Evolutionary conservation across 2,329 filamentous ascomycete species (phyloP).

Genomic region (Alternaria longipes): DNA sequence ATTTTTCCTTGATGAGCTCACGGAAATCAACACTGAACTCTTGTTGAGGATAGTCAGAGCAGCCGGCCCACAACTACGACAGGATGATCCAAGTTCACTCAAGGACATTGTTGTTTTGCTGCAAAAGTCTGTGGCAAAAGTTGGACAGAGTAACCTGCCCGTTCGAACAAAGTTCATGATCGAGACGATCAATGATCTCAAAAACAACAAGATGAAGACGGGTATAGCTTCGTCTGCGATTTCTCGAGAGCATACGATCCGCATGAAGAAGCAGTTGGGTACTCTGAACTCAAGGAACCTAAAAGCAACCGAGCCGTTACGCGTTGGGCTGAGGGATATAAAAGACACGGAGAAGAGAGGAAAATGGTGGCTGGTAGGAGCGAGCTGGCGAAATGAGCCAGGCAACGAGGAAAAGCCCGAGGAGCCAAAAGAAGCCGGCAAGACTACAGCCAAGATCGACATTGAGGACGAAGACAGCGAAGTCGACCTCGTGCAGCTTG

Average conservation of each 20-base stretch:
- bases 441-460: constrained; percentile 16
- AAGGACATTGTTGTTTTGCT: constrained; percentile 88
- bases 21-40: constrained; percentile 87
- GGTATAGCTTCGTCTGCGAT: constrained; percentile 75
- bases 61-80: constrained; percentile 79
- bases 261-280: constrained; percentile 89
- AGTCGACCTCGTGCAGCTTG: constrained; percentile 76
- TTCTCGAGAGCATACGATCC: constrained; percentile 80
- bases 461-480: constrained; percentile 45
- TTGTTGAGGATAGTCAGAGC: constrained; percentile 85
- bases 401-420: constrained; percentile 50
- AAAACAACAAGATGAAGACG: constrained; percentile 90
- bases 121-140: constrained; percentile 73
- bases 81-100: constrained; percentile 86
- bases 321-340: constrained; percentile 83
- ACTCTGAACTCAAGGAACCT: constrained; percentile 74
- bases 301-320: constrained; percentile 81
- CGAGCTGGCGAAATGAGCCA: constrained; percentile 74
- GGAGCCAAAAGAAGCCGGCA: constrained; percentile 42
- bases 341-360: constrained; percentile 84
- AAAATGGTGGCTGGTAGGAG: constrained; percentile 98
- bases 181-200: constrained; percentile 91
- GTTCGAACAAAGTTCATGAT: constrained; percentile 97
- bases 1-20: constrained; percentile 76
- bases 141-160: constrained; percentile 75